phyloP scores from a whole-genome alignment of 140 eudicot species.

The Senecio squalidus region DNA sequence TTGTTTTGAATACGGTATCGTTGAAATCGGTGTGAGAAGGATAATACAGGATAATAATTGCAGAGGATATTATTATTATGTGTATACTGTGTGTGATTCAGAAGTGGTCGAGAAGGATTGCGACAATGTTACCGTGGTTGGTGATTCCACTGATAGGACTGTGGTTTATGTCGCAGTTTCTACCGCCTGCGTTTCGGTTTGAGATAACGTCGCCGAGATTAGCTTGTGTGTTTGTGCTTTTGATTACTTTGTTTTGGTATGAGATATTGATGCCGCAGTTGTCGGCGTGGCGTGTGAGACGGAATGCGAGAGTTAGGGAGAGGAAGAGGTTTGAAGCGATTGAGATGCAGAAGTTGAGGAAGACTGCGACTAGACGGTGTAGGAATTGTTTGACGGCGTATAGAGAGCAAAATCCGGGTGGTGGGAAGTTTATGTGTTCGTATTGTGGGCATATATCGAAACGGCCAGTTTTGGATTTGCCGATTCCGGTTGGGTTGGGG shows the following conservation, averaged over 20 bases:
- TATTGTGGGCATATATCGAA: slow-evolving; percentile 89
- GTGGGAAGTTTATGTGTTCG: slow-evolving; percentile 86
- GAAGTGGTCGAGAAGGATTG: slow-evolving; percentile 87
- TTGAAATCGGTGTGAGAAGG: slow-evolving; percentile 23
- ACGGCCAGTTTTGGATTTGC: slow-evolving; percentile 76
- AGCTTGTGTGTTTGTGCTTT: slow-evolving; percentile 81
- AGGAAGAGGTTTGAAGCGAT: slow-evolving; percentile 84
- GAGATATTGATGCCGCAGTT: slow-evolving; percentile 88
- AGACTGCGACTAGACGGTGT: slow-evolving; percentile 81
- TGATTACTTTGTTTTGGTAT: slow-evolving; percentile 85
- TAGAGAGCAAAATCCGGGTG: slow-evolving; percentile 90
- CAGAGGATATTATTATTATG: too few species aligned
- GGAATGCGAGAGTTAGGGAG: slow-evolving; percentile 86
- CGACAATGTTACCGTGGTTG: slow-evolving; percentile 95
- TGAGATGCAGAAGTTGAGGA: slow-evolving; percentile 78
- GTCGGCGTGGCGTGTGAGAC: slow-evolving; percentile 69
- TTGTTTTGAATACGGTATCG: slow-evolving; percentile 21
- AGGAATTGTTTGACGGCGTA: slow-evolving; percentile 86
- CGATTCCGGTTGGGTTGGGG: slow-evolving; percentile 48
- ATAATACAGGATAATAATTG: too few species aligned
- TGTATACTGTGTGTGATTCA: slow-evolving; percentile 93
- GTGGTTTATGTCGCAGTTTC: slow-evolving; percentile 83
- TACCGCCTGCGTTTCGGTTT: slow-evolving; percentile 82
- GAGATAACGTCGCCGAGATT: slow-evolving; percentile 86
- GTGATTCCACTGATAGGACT: slow-evolving; percentile 83